Base-by-base conservation (phyloP, 2,329 filamentous ascomycete genomes). In the Nothophoma quercina region DNA sequence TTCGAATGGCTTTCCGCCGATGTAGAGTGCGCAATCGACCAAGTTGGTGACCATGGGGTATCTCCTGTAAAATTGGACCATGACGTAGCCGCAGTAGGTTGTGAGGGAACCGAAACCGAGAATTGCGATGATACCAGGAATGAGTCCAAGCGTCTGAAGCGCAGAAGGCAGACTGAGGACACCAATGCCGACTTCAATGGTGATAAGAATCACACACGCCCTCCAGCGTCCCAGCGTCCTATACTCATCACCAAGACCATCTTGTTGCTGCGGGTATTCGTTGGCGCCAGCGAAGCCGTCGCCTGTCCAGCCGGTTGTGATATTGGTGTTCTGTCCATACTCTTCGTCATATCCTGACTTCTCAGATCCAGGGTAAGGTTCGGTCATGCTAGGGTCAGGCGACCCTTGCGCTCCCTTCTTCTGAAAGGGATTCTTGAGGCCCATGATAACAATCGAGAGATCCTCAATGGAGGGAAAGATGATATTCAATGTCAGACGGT, bases 111-210 rank as follows among this genome's bases (percentile, higher is more conserved):
- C 66, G 25, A 67, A 67, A n/a, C 63, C 63, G 10, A 69, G 47
- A n/a, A 69, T 67, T 2, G 62, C 64, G 21, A 69, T 69, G 42
- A 69, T 65, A n/a, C 66, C 66, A 16, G 66, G 66, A 29, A 69
- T 67, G 9, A 69, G 51, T 10, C 66, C 66, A 18, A 69, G 63
- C 10, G 62, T 65, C 39, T 67, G 47, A n/a, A 69, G 58, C 10
- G 64, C 66, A 29, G 65, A 64, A 4, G 66, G 66, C 28, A 69
- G 42, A 47, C 62, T 65, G 32, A 69, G 60, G 43, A 69, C 61
- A 35, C 66, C 66, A 18, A 69, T 69, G 43, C 66, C 66, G 8
- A 69, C 64, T 56, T 69, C 66, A 18, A 69, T 69, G 26, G 66
- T 69, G 49, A 69, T 68, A 13, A 69, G 53, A 32, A 69, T 67